phyloP scores from a whole-genome alignment of 129 eudicot species.

The Silybum marianum region DNA sequence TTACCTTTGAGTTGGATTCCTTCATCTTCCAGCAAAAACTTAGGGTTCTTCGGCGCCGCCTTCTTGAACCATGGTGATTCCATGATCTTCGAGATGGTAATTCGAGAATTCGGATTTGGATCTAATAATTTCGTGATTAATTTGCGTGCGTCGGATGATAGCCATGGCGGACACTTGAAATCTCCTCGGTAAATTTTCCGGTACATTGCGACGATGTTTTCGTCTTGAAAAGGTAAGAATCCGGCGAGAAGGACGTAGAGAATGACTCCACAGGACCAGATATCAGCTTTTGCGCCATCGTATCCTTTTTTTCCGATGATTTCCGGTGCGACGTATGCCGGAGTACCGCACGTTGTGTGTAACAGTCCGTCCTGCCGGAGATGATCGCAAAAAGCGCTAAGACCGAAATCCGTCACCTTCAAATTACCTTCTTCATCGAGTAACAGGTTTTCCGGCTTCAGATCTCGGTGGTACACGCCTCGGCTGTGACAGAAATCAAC shows the following conservation, averaged over 20 bases:
- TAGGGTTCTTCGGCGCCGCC: slow-evolving; percentile 39
- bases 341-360: slow-evolving; percentile 45
- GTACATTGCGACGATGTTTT: slow-evolving; percentile 40
- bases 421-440: slow-evolving; percentile 42
- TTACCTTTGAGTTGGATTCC: slow-evolving; percentile 23
- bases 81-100: slow-evolving; percentile 59
- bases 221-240: slow-evolving; percentile 42
- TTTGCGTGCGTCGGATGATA: slow-evolving; percentile 61
- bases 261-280: slow-evolving; percentile 46
- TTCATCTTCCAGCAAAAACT: slow-evolving; percentile 39
- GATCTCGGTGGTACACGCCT: slow-evolving; percentile 44
- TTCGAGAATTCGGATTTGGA: slow-evolving; percentile 73
- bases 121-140: slow-evolving; percentile 66
- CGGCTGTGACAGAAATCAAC: slow-evolving; percentile 46
- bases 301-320: slow-evolving; percentile 43
- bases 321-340: slow-evolving; percentile 47
- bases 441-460: slow-evolving; percentile 40
- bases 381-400: slow-evolving; percentile 43
- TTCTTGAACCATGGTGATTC: slow-evolving; percentile 67
- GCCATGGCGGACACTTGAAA: slow-evolving; percentile 96
- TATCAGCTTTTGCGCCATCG: slow-evolving; percentile 45
- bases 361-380: slow-evolving; percentile 41
- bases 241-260: slow-evolving; percentile 41
- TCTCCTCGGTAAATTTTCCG: slow-evolving; percentile 42
- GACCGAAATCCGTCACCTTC: slow-evolving; percentile 44